A percentile compares a stretch with the other conserved stretches of the same genome.
phyloP scores from a whole-genome alignment of 352 stramenopile species.

The Pythium sukuiense region DNA sequence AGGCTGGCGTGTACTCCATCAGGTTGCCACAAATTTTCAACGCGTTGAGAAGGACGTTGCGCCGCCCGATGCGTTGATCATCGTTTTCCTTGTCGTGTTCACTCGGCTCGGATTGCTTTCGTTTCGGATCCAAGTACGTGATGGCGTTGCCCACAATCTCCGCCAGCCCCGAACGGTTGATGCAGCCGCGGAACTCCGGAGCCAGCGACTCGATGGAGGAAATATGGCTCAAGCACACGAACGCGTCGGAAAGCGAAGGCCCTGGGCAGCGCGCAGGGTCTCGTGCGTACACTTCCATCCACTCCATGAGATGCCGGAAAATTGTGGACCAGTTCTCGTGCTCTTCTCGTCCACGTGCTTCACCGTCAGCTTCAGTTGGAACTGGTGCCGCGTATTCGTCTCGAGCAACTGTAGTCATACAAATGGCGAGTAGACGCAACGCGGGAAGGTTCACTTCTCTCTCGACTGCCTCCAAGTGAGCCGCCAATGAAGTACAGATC shows the following conservation, averaged over 20 bases:
- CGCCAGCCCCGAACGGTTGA: conserved; percentile 44
- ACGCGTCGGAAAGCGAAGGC: conserved; percentile 41
- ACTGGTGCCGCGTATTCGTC: background rate
- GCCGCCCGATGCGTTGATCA: background rate
- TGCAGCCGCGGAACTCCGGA: conserved; percentile 30
- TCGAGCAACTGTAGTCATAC: conserved; percentile 25
- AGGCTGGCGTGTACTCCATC: conserved; percentile 38
- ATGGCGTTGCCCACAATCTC: conserved; percentile 44
- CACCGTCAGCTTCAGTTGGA: background rate
- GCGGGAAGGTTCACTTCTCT: conserved; percentile 43
- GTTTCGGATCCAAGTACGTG: conserved; percentile 37
- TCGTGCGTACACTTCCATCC: conserved; percentile 68
- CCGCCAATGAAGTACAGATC: conserved; percentile 44
- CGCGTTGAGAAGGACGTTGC: conserved; percentile 34
- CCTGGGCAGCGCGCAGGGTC: conserved; percentile 39
- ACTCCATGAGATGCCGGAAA: conserved; percentile 57
- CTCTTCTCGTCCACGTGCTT: background rate
- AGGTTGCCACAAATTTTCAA: conserved; percentile 45
- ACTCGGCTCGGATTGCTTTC: background rate
- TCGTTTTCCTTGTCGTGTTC: background rate
- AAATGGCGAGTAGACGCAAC: conserved; percentile 44
- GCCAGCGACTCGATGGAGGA: conserved; percentile 30
- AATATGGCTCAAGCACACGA: conserved; percentile 43
- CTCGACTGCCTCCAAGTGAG: conserved; percentile 57
- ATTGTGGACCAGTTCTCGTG: conserved; percentile 43